A percentile compares a stretch with the other conserved stretches of the same genome.
These are phyloP conservation scores for Populus euphratica DNA, from an alignment of 345 rosid species.

Conservation along the genomic window DNA sequence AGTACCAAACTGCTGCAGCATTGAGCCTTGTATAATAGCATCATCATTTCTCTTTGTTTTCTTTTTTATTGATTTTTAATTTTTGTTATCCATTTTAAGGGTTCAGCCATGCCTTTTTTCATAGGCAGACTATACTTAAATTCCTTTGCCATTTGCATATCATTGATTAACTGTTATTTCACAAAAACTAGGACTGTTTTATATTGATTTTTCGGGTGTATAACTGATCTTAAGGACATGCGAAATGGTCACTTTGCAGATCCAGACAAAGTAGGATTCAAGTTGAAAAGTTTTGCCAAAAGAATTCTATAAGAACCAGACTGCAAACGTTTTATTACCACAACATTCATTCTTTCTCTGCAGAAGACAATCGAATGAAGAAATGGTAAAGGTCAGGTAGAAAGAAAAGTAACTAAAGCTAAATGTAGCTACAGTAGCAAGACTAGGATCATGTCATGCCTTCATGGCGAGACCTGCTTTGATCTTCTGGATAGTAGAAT, in stretches of 20 bases:
- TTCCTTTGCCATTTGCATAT: too few species aligned
- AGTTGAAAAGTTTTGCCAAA: neutral
- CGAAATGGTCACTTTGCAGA: neutral
- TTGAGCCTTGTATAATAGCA: neutral
- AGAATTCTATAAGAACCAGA: too few species aligned
- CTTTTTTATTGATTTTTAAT: neutral
- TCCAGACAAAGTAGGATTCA: neutral
- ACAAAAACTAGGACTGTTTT: too few species aligned
- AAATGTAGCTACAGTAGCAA: too few species aligned
- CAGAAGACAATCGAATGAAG: neutral
- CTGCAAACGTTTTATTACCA: too few species aligned
- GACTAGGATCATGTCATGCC: neutral
- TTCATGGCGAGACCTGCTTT: neutral
- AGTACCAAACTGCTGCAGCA: too few species aligned
- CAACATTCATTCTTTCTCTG: too few species aligned
- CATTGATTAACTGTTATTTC: neutral
- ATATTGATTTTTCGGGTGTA: neutral
- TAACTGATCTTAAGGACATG: too few species aligned
- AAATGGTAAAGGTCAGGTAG: too few species aligned
- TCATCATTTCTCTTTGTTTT: neutral
- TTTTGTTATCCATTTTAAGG: neutral
- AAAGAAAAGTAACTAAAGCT: too few species aligned
- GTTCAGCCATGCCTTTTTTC: neutral
- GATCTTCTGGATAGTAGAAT: constrained; percentile 19
- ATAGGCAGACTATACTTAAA: too few species aligned